phyloP scores from a whole-genome alignment of 2,329 filamentous ascomycete genomes.

The Alternaria incomplexa region DNA sequence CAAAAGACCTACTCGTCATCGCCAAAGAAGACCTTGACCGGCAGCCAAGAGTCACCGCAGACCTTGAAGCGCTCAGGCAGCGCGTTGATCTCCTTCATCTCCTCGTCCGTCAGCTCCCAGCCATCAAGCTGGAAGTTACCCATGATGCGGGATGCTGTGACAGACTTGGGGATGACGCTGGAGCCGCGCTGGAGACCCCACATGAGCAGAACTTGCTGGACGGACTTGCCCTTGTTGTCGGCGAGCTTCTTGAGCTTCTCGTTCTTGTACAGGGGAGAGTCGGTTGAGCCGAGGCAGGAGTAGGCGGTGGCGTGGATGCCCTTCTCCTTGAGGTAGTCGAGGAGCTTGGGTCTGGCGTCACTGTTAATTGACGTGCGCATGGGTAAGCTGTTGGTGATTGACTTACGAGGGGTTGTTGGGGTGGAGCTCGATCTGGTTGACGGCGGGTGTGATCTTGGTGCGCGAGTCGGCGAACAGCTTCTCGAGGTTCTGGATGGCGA shows the following conservation, averaged over 20 bases:
- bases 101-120: constrained; percentile 74
- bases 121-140: constrained; percentile 77
- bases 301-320: constrained; percentile 78
- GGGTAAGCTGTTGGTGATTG: neutral
- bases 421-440: constrained; percentile 85
- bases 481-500: constrained; percentile 80
- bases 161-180: constrained; percentile 85
- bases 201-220: constrained; percentile 77
- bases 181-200: constrained; percentile 84
- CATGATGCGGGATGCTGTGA: constrained; percentile 74
- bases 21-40: constrained; percentile 80
- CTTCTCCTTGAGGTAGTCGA: constrained; percentile 74
- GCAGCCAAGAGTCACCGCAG: constrained; percentile 76
- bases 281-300: constrained; percentile 73
- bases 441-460: constrained; percentile 68
- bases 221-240: constrained; percentile 68
- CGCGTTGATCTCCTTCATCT: constrained; percentile 70
- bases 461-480: constrained; percentile 69
- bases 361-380: constrained; percentile 11
- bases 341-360: constrained; percentile 65
- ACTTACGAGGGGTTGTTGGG: constrained; percentile 74
- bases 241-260: constrained; percentile 67
- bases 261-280: constrained; percentile 74
- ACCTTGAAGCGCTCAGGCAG: constrained; percentile 75
- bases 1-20: constrained; percentile 69